A percentile compares a stretch with the other conserved stretches of the same genome.
Evolutionary conservation across 2,329 filamentous ascomycete species (phyloP).

Genomic region (Pestalotiopsis sp.): DNA sequence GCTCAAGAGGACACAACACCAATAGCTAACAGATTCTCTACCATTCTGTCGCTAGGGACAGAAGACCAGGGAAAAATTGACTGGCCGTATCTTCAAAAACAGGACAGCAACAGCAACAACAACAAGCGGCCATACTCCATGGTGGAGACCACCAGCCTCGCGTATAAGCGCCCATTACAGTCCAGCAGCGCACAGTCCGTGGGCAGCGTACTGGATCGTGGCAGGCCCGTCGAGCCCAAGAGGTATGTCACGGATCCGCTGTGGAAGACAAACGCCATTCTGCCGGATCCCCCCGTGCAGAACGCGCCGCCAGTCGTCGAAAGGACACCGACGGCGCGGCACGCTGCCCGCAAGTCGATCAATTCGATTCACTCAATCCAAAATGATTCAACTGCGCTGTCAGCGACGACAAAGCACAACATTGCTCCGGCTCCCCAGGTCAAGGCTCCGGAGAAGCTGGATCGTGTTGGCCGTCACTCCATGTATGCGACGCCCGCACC

Average conservation of each 20-base stretch:
- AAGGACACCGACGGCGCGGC: neutral
- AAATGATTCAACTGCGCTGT: neutral
- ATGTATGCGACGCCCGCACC: slow-evolving; percentile 16
- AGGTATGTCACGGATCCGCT: slow-evolving; percentile 13
- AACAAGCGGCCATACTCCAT: slow-evolving; percentile 15
- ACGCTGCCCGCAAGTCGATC: neutral
- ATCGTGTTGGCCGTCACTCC: slow-evolving; percentile 16
- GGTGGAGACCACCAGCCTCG: slow-evolving; percentile 7
- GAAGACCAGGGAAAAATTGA: neutral
- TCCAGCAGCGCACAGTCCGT: neutral
- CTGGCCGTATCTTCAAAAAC: slow-evolving; percentile 4
- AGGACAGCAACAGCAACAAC: neutral
- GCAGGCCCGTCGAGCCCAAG: slow-evolving; percentile 17
- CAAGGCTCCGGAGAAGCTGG: neutral
- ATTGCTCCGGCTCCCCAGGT: neutral
- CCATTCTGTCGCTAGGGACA: neutral
- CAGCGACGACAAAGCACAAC: neutral
- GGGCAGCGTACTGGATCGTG: slow-evolving; percentile 20
- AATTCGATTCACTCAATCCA: neutral
- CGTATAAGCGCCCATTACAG: slow-evolving; percentile 7
- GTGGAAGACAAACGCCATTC: slow-evolving; percentile 2
- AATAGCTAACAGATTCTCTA: slow-evolving; percentile 17
- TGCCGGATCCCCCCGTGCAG: neutral
- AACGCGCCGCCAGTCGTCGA: neutral
- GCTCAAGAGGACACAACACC: slow-evolving; percentile 7